Evolutionary conservation across 1,139 yeast genomes (phyloP), one percentile per base, ranked within the genome.

Genomic region (Yamadazyma spencermartinsiae): DNA sequence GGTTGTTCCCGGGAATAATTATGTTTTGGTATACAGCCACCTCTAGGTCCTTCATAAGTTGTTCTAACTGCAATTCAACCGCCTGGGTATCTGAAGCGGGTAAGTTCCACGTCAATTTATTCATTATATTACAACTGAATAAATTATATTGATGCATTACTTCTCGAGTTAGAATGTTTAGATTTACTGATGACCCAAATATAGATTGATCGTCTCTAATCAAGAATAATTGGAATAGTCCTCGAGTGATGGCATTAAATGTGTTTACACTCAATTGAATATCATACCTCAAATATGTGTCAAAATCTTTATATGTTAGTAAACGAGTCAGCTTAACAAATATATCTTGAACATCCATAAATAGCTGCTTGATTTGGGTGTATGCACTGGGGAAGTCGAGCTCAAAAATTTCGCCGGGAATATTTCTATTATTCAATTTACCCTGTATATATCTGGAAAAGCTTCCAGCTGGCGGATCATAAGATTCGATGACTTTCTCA

Each of bases 1-100:
- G 80, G 54, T 90, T 90, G 57, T 82, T 86, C 13, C 87, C 82
- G 44, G 71, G 65, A 2, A 74, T 67, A 10, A 79, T 75, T 28
- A 86, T 55, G 51, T 74, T 65, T 42, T 84, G 88, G 52, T 77
- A 76, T 17, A 71, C 58, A 0, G 74, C 76, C 2, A 68, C 57
- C 42, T 75, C 79, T 13, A 76, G 43, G 38, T 72, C 76, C 6
- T 49, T 47, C 21, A 72, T 40, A 39, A 58, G 38, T 42, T 47
- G 40, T 1, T 48, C 41, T 29, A 42, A 34, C 5, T 49, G 50
- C 1, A 30, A 24, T 26, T 42, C 43, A 2, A 44, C 39, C 4
- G 30, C 13, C n/a, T 46, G 51, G 10, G 39, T 31, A 31, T 47
- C 49, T 1, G 42, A 45, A 34, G 50, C 56, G 6, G 59, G 50